Percentiles rank a stretch among this genome's conserved stretches.
Evolutionary conservation across 2,329 filamentous ascomycete species (phyloP).

Genomic region (Cytospora leucostoma): DNA sequence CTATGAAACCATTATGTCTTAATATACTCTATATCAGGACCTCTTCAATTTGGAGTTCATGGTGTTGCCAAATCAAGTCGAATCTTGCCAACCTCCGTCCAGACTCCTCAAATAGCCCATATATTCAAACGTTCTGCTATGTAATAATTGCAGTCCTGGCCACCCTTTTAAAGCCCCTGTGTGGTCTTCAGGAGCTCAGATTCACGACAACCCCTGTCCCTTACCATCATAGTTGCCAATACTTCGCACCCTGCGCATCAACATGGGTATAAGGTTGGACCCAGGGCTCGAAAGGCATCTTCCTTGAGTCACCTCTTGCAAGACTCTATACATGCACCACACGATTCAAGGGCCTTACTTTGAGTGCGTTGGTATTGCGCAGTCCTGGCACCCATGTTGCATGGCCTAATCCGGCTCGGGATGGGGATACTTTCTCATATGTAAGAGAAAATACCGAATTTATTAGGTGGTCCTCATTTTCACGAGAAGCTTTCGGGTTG

Average conservation of each 20-base stretch:
- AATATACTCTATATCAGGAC: no score
- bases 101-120: no score
- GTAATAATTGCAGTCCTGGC: no score
- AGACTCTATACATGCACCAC: conserved; percentile 34
- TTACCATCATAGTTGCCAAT: not conserved
- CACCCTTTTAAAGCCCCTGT: not conserved
- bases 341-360: conserved; percentile 40
- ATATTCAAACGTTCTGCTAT: no score
- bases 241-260: not conserved
- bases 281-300: conserved; percentile 21
- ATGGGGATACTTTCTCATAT: no score
- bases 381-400: conserved; percentile 42
- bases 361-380: conserved; percentile 41
- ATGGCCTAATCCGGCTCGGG: conserved; percentile 33
- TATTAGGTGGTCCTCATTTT: no score
- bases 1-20: no score
- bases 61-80: no score
- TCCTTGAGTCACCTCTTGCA: conserved; percentile 20
- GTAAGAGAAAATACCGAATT: no score
- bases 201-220: not conserved
- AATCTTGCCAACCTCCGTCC: no score
- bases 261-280: conserved; percentile 2
- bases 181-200: not conserved
- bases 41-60: no score
- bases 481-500: no score